Percentiles rank a stretch among this genome's conserved stretches.
phyloP scores from a whole-genome alignment of 2,329 filamentous ascomycete genomes.

The Colletotrichum scovillei region DNA sequence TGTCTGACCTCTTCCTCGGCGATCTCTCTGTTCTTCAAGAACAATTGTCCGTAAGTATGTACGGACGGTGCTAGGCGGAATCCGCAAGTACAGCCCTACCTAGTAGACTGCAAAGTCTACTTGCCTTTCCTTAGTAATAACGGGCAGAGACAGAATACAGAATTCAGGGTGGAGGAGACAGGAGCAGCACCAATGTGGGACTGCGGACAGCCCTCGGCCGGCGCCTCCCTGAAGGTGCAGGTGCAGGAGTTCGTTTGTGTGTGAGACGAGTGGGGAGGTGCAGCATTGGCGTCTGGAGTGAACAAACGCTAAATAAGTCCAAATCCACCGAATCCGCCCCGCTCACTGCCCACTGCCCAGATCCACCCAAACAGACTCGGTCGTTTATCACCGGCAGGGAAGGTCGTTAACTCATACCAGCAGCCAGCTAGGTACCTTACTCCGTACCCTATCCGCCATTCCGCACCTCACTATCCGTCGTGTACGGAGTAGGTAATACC shows the following conservation, averaged over 20 bases:
- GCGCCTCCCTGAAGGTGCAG: conserved; percentile 3
- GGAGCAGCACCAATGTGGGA: background rate
- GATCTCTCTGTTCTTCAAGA: background rate
- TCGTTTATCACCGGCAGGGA: background rate
- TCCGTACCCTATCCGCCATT: no score
- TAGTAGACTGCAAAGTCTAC: no score
- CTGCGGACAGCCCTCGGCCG: background rate
- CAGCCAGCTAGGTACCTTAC: no score
- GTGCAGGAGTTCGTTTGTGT: conserved; percentile 26
- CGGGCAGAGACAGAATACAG: background rate
- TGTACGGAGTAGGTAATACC: no score
- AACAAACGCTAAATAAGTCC: background rate
- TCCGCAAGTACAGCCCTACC: no score
- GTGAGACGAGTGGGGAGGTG: conserved; percentile 19
- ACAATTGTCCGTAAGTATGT: background rate
- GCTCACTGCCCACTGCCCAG: background rate
- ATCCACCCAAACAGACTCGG: background rate
- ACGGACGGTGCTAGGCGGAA: background rate
- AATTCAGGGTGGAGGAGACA: background rate
- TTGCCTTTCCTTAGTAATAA: no score
- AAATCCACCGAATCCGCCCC: background rate
- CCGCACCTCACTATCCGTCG: no score
- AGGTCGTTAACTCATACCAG: background rate
- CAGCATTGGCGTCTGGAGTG: conserved; percentile 24
- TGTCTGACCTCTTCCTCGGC: background rate